These are phyloP conservation scores for Neurospora hispaniola DNA, from an alignment of 495 filamentous ascomycete species.

Conservation along the genomic window DNA sequence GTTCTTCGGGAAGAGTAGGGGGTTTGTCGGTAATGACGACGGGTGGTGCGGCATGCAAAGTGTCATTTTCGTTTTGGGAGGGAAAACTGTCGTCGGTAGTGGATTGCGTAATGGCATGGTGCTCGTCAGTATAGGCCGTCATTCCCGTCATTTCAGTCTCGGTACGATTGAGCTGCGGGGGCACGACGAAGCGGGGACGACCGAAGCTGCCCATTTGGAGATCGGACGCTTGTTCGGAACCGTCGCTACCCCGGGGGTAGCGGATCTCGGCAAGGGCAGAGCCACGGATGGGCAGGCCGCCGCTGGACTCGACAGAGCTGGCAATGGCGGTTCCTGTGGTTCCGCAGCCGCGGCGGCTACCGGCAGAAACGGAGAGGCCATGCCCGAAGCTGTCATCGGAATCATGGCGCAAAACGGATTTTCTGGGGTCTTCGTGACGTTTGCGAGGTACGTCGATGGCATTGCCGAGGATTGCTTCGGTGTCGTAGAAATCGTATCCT, in stretches of 20 bases:
- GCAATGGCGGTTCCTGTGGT: constrained; percentile 14
- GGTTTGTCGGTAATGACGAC: constrained; percentile 3
- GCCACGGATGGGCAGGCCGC: constrained; percentile 12
- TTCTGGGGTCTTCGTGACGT: constrained; percentile 10
- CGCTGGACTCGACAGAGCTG: constrained; percentile 21
- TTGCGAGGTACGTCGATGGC: constrained; percentile 35
- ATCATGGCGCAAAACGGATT: constrained; percentile 47
- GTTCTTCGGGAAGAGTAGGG: background rate
- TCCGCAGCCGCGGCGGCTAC: constrained; percentile 37
- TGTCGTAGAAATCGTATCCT: constrained; percentile 48
- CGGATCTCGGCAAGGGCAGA: constrained; percentile 9
- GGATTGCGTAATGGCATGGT: constrained; percentile 34
- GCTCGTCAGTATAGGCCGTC: constrained; percentile 31
- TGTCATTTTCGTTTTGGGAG: constrained; percentile 19
- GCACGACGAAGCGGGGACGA: constrained; percentile 10
- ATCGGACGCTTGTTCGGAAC: constrained; percentile 25
- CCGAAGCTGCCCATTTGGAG: constrained; percentile 23
- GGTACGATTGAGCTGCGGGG: constrained; percentile 16
- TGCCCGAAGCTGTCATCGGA: constrained; percentile 68
- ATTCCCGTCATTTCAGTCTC: constrained; percentile 20
- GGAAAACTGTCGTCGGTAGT: constrained; percentile 27
- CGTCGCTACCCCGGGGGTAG: constrained; percentile 16
- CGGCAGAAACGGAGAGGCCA: constrained; percentile 70
- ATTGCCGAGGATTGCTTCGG: constrained; percentile 31
- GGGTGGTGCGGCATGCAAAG: background rate